Evolutionary conservation across 1,284 basidiomycete genomes (phyloP).

Genomic region (Crocinoboletus sp.): DNA sequence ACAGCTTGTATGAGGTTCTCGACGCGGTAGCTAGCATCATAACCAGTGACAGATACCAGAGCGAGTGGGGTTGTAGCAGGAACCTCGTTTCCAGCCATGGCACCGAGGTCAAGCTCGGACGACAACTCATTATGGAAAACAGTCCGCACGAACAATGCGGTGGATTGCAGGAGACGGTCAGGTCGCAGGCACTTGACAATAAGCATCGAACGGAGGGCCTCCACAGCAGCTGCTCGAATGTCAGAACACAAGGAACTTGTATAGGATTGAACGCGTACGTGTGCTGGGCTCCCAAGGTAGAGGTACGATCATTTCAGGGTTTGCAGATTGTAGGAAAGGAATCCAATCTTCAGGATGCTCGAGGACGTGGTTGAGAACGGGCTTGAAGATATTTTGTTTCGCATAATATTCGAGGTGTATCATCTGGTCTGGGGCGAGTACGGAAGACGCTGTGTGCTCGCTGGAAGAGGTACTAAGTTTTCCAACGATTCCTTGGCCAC

Average conservation of each 20-base stretch:
- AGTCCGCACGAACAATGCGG: slow-evolving; percentile 65
- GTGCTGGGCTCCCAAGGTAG: slow-evolving; percentile 72
- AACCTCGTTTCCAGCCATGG: slow-evolving; percentile 77
- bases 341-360: slow-evolving; percentile 72
- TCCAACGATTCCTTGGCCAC: slow-evolving; percentile 63
- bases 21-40: slow-evolving; percentile 94
- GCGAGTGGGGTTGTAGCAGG: slow-evolving; percentile 81
- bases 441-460: slow-evolving; percentile 39
- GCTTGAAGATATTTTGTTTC: slow-evolving; percentile 72
- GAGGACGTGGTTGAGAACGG: slow-evolving; percentile 65
- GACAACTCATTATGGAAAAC: slow-evolving; percentile 84
- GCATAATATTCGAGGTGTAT: slow-evolving; percentile 64
- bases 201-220: slow-evolving; percentile 71
- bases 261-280: slow-evolving; percentile 44
- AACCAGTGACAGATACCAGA: slow-evolving; percentile 90
- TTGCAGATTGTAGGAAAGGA: slow-evolving; percentile 64
- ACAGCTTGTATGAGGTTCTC: slow-evolving; percentile 83
- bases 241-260: slow-evolving; percentile 7
- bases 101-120: slow-evolving; percentile 68
- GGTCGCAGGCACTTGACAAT: slow-evolving; percentile 89
- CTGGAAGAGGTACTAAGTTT: slow-evolving; percentile 35
- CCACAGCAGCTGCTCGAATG: slow-evolving; percentile 53
- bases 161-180: slow-evolving; percentile 82
- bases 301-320: slow-evolving; percentile 74
- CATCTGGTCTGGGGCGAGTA: slow-evolving; percentile 64